A percentile compares a stretch with the other conserved stretches of the same genome.
These are phyloP conservation scores for Lactarius tabidus DNA, from an alignment of 768 basidiomycete species.

Conservation along the genomic window DNA sequence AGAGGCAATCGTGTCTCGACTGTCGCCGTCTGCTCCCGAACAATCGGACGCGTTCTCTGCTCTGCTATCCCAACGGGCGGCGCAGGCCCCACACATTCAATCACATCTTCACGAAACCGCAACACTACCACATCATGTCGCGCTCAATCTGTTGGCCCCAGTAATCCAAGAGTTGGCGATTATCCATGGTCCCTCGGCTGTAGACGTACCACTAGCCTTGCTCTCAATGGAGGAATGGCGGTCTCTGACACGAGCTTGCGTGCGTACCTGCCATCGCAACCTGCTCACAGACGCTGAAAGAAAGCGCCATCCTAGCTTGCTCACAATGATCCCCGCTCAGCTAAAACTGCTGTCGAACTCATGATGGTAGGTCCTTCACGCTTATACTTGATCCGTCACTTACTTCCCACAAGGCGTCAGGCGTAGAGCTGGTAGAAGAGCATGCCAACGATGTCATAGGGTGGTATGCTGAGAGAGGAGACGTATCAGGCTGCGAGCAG, in stretches of 20 bases:
- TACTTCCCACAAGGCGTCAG: constrained; percentile 4
- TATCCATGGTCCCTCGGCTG: neutral
- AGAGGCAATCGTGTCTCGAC: constrained; percentile 31
- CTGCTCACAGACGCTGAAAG: neutral
- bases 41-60: constrained; percentile 5
- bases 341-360: constrained; percentile 47
- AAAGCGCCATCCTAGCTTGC: constrained; percentile 39
- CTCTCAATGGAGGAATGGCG: constrained; percentile 43
- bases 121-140: constrained; percentile 2
- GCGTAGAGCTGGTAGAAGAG: constrained; percentile 28
- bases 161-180: neutral
- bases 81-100: neutral
- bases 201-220: constrained; percentile 33
- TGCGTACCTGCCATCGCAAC: constrained; percentile 46
- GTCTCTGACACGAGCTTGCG: constrained; percentile 48
- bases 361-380: constrained; percentile 41
- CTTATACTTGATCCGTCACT: neutral
- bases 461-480: constrained; percentile 17
- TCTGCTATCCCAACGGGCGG: constrained; percentile 7
- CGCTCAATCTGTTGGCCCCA: neutral
- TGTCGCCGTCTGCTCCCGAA: neutral
- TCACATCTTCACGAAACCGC: neutral
- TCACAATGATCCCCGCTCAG: constrained; percentile 44
- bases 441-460: constrained; percentile 29
- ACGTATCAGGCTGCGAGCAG: constrained; percentile 38